Evolutionary conservation across 352 stramenopile genomes (phyloP).

Genomic region (Globisporangium nodosum): DNA sequence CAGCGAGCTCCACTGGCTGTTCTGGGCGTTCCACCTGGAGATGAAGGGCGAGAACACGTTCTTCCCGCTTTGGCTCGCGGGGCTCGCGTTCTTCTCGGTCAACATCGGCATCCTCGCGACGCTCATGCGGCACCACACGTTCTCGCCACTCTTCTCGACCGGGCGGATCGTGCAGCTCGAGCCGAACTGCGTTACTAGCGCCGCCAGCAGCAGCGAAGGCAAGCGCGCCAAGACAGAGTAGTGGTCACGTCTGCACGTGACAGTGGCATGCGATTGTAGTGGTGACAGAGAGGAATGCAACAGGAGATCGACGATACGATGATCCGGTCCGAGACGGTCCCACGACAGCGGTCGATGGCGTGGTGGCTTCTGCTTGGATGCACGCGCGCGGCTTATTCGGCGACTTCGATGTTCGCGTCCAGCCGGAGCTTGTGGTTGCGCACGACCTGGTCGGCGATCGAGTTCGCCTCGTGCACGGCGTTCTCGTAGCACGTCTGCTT

Average conservation of each 20-base stretch:
- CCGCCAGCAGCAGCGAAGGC: neutral
- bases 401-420: conserved; percentile 27
- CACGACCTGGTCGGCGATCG: conserved; percentile 53
- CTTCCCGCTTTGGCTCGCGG: conserved; percentile 81
- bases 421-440: conserved; percentile 47
- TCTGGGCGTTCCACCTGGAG: conserved; percentile 86
- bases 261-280: neutral
- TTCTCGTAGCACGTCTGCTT: conserved; percentile 61
- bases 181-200: conserved; percentile 3
- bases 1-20: conserved; percentile 87
- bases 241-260: neutral
- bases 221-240: conserved; percentile 8
- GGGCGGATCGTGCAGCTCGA: conserved; percentile 39
- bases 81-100: conserved; percentile 85
- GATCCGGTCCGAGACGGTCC: neutral
- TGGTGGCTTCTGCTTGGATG: neutral
- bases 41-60: conserved; percentile 90
- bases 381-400: neutral
- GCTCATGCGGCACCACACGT: conserved; percentile 62
- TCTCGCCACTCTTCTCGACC: conserved; percentile 48
- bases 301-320: neutral
- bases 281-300: neutral
- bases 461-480: conserved; percentile 45
- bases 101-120: conserved; percentile 80
- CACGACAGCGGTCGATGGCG: neutral